phyloP scores from a whole-genome alignment of 257 asterid genomes.

The Coffea eugenioides region DNA sequence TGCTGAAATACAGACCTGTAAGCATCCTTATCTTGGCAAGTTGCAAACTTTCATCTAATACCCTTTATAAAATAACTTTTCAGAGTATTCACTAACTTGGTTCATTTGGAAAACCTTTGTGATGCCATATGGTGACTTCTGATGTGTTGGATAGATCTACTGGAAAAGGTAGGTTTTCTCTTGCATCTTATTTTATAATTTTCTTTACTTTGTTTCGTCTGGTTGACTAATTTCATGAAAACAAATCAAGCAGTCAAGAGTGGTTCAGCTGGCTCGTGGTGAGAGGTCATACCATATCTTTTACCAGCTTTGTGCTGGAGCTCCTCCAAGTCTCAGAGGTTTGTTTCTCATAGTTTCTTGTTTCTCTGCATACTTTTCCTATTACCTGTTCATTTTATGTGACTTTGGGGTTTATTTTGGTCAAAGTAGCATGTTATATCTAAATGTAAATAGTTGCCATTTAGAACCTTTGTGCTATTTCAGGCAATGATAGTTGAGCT shows the following conservation, averaged over 20 bases:
- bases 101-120: slow-evolving; percentile 27
- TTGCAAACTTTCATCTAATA: slow-evolving; percentile 9
- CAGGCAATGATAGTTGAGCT: neutral
- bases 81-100: slow-evolving; percentile 32
- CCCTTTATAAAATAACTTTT: neutral
- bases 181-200: slow-evolving; percentile 14
- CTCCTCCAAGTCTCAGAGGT: slow-evolving; percentile 79
- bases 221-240: slow-evolving; percentile 30
- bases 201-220: slow-evolving; percentile 16
- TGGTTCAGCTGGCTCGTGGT: slow-evolving; percentile 69
- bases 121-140: slow-evolving; percentile 33
- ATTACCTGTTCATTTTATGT: neutral
- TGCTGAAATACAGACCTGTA: slow-evolving; percentile 84
- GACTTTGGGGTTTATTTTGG: neutral
- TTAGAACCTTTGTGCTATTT: neutral
- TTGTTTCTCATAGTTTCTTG: slow-evolving; percentile 17
- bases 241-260: slow-evolving; percentile 76
- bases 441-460: neutral
- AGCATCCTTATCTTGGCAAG: slow-evolving; percentile 32
- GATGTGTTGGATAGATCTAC: slow-evolving; percentile 61
- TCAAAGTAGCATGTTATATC: neutral
- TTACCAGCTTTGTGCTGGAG: slow-evolving; percentile 97
- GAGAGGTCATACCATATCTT: slow-evolving; percentile 90
- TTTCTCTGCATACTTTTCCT: slow-evolving; percentile 2
- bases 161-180: slow-evolving; percentile 72